A percentile compares a stretch with the other conserved stretches of the same genome.
Conservation (phyloP, 768 basidiomycete genomes). For the Tricholomella constricta region DNA sequence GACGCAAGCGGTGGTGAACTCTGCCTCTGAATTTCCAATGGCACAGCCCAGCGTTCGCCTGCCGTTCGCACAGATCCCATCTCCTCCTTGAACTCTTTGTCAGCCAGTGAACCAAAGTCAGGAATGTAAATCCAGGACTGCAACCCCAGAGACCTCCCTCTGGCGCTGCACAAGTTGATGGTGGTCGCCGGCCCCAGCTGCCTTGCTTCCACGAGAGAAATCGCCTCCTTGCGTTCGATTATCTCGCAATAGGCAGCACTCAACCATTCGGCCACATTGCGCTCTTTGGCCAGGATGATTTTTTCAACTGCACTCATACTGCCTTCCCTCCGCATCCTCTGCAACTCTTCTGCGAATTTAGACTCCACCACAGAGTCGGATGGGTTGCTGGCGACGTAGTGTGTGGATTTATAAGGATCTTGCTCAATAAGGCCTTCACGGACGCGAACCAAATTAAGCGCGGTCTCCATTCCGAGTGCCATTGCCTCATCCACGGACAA, state of each 20-base stretch:
- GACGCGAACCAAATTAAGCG: not conserved
- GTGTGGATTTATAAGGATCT: not conserved
- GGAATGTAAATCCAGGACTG: too few relatives aligned
- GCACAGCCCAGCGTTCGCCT: too few relatives aligned
- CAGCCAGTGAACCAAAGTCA: not conserved
- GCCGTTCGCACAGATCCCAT: not conserved
- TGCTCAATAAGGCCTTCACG: not conserved
- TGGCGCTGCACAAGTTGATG: not conserved
- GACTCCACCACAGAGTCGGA: not conserved
- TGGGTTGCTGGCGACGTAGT: too few relatives aligned
- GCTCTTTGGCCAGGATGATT: constrained; percentile 1
- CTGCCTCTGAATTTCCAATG: too few relatives aligned
- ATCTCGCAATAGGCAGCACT: constrained; percentile 8
- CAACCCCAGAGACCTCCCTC: not conserved
- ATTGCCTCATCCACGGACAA: constrained; percentile 2
- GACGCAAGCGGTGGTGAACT: too few relatives aligned
- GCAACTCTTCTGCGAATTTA: not conserved
- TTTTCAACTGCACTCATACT: not conserved
- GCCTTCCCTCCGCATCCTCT: not conserved
- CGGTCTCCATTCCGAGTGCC: constrained; percentile 2
- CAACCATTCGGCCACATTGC: constrained; percentile 1
- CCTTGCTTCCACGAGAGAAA: constrained; percentile 3
- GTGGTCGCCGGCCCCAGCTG: constrained; percentile 4
- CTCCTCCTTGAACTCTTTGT: not conserved
- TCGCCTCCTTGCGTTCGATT: not conserved